phyloP scores from a whole-genome alignment of 768 basidiomycete genomes.

The Mycena capillaripes region DNA sequence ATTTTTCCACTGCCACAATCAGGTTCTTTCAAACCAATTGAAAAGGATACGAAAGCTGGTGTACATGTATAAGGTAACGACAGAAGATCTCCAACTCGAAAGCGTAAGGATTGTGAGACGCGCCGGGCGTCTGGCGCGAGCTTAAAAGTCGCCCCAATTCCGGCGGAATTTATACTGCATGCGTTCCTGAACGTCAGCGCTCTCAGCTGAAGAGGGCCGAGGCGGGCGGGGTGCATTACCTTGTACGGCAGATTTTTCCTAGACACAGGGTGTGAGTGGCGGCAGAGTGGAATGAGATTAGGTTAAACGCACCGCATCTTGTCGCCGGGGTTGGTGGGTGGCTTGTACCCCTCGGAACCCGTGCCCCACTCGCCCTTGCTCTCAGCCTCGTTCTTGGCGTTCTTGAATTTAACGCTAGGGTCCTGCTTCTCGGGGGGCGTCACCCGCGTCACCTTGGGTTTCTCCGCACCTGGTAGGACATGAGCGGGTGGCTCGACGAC shows the following conservation, averaged over 20 bases:
- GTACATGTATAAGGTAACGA: slow-evolving; percentile 26
- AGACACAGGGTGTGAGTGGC: slow-evolving; percentile 7
- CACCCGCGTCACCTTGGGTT: slow-evolving; percentile 68
- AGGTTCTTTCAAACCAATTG: not conserved
- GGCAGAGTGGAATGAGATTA: slow-evolving; percentile 10
- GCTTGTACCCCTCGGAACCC: slow-evolving; percentile 77
- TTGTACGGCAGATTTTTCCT: slow-evolving; percentile 92
- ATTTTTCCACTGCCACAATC: slow-evolving; percentile 6
- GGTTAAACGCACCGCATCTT: slow-evolving; percentile 71
- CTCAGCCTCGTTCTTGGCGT: slow-evolving; percentile 66
- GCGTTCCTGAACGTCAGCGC: slow-evolving; percentile 67
- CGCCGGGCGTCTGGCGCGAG: slow-evolving; percentile 13
- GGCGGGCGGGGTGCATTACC: slow-evolving; percentile 58
- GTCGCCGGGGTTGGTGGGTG: slow-evolving; percentile 81
- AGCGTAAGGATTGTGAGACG: not conserved
- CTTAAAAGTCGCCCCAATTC: slow-evolving; percentile 89
- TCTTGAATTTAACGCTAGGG: slow-evolving; percentile 71
- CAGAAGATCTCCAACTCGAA: slow-evolving; percentile 11
- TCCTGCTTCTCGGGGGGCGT: slow-evolving; percentile 80
- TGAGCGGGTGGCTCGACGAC: slow-evolving; percentile 44
- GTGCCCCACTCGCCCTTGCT: slow-evolving; percentile 78
- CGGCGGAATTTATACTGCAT: slow-evolving; percentile 93
- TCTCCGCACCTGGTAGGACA: slow-evolving; percentile 31
- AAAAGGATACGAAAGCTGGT: slow-evolving; percentile 19
- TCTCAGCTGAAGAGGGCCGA: slow-evolving; percentile 39